Conservation (phyloP, 495 filamentous ascomycete species). For the Penicillium flavigenum region DNA sequence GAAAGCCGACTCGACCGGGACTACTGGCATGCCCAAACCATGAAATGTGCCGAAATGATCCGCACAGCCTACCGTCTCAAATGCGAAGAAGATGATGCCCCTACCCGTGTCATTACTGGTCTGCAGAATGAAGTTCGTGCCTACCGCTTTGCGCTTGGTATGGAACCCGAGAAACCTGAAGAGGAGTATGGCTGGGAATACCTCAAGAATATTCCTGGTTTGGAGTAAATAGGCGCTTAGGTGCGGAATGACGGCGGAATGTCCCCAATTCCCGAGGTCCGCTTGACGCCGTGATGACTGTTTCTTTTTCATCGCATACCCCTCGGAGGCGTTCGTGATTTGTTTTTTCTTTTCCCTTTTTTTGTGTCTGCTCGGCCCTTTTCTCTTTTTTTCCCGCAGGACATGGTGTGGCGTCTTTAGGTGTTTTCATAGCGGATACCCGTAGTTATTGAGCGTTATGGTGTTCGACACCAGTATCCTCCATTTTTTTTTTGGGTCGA, state of each 20-base stretch:
- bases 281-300: constrained; percentile 19
- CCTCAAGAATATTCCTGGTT: constrained; percentile 44
- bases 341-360: constrained; percentile 1
- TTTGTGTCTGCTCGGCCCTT: not conserved
- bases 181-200: constrained; percentile 56
- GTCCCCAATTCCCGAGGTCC: not conserved
- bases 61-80: constrained; percentile 50
- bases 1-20: constrained; percentile 62
- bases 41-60: constrained; percentile 54
- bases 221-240: constrained; percentile 28
- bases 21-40: constrained; percentile 59
- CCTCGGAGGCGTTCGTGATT: constrained; percentile 6
- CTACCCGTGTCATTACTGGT: constrained; percentile 49
- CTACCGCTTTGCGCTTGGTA: constrained; percentile 51
- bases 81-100: constrained; percentile 50
- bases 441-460: constrained; percentile 4
- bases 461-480: not conserved
- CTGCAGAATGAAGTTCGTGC: constrained; percentile 57
- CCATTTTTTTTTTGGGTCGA: not conserved
- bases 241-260: constrained; percentile 6
- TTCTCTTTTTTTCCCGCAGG: not conserved
- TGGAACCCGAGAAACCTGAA: constrained; percentile 53
- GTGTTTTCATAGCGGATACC: constrained; percentile 16
- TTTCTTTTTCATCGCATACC: constrained; percentile 11
- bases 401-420: constrained; percentile 8